Evolutionary conservation across 352 stramenopile genomes (phyloP).

Genomic region (Phytophthora megakarya): DNA sequence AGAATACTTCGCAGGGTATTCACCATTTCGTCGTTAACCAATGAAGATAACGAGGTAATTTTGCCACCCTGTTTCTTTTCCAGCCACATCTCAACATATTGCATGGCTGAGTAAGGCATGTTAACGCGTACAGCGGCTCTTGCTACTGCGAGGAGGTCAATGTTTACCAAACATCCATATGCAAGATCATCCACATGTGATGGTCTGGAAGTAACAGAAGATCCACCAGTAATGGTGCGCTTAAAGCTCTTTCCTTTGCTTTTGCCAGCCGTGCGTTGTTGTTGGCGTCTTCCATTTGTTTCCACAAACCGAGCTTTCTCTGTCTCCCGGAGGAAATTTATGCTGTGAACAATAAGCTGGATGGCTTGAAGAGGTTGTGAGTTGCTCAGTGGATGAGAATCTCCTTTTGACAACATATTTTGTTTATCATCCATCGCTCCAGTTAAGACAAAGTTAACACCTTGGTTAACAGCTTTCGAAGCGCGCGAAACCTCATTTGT

Average conservation of each 20-base stretch:
- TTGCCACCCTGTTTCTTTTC: slow-evolving; percentile 60
- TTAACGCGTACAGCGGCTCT: slow-evolving; percentile 68
- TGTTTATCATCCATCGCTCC: slow-evolving; percentile 7
- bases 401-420: not conserved
- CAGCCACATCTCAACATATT: slow-evolving; percentile 90
- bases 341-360: slow-evolving; percentile 76
- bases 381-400: not conserved
- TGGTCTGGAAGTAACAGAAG: not conserved
- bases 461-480: slow-evolving; percentile 42
- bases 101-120: slow-evolving; percentile 90
- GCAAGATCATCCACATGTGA: slow-evolving; percentile 34
- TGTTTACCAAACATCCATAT: slow-evolving; percentile 67
- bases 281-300: slow-evolving; percentile 45
- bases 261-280: slow-evolving; percentile 13
- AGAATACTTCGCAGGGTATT: slow-evolving; percentile 56
- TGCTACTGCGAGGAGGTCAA: slow-evolving; percentile 70
- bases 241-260: slow-evolving; percentile 28
- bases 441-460: slow-evolving; percentile 48
- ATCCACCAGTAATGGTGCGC: slow-evolving; percentile 2
- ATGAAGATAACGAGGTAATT: slow-evolving; percentile 44
- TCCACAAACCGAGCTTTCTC: slow-evolving; percentile 79
- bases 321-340: slow-evolving; percentile 83
- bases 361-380: slow-evolving; percentile 49
- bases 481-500: slow-evolving; percentile 12
- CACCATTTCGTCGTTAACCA: slow-evolving; percentile 36